Percentiles rank a stretch among this genome's conserved stretches.
Conservation (phyloP, 179 eudicot genomes). For the Beta lomatogona region DNA sequence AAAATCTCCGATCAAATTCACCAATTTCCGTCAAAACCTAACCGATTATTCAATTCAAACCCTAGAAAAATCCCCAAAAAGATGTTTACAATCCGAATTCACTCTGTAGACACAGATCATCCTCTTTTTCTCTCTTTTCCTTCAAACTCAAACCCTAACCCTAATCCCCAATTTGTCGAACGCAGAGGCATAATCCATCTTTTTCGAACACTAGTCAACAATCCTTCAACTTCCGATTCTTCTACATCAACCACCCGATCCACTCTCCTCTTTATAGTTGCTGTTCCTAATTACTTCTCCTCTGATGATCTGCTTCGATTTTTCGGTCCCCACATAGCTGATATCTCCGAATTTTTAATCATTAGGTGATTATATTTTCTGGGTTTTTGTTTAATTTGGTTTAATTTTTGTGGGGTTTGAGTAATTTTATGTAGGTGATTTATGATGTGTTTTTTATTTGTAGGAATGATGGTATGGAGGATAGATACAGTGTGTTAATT, state of each 20-base stretch:
- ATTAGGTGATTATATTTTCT: conserved; percentile 30
- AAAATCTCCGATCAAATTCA: conserved; percentile 14
- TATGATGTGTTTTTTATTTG: conserved; percentile 13
- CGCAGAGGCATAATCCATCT: conserved; percentile 69
- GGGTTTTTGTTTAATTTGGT: conserved; percentile 6
- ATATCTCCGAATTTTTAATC: conserved; percentile 33
- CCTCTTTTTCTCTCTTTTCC: conserved; percentile 43
- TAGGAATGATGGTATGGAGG: conserved; percentile 90
- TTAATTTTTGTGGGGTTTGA: background rate
- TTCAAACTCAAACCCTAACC: conserved; percentile 30
- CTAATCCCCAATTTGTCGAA: conserved; percentile 39
- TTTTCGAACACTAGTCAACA: conserved; percentile 45
- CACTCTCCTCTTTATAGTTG: conserved; percentile 58
- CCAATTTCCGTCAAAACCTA: background rate
- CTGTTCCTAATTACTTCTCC: conserved; percentile 76
- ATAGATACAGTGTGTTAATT: conserved; percentile 81
- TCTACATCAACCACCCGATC: conserved; percentile 34
- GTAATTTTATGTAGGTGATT: conserved; percentile 4
- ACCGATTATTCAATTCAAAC: background rate
- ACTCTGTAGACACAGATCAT: conserved; percentile 61
- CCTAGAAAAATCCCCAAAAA: background rate
- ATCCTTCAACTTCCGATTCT: conserved; percentile 33
- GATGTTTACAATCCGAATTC: conserved; percentile 69
- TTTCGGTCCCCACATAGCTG: conserved; percentile 41
- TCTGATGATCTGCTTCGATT: conserved; percentile 59